A percentile compares a stretch with the other conserved stretches of the same genome.
These are phyloP conservation scores for Starmerella asiatica DNA, from an alignment of 805 yeast genomes.

Conservation along the genomic window DNA sequence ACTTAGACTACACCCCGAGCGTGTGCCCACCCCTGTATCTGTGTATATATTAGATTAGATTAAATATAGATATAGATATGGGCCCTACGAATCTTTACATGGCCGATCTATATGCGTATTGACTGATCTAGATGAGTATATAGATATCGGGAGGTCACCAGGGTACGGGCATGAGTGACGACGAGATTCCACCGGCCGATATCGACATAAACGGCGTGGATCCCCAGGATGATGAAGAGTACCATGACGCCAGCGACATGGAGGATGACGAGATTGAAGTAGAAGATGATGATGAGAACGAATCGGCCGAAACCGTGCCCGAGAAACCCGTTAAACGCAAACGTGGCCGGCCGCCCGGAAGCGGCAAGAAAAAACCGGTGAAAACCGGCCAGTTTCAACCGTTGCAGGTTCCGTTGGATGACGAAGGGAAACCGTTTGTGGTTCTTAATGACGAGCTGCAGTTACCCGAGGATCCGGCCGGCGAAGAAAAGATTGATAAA, in stretches of 20 bases:
- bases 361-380: conserved; percentile 14
- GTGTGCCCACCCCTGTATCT: too few relatives aligned
- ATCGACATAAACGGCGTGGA: conserved; percentile 3
- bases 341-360: conserved; percentile 23
- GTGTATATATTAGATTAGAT: too few relatives aligned
- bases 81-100: too few relatives aligned
- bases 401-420: conserved; percentile 37
- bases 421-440: conserved; percentile 51
- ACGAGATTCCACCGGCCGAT: neutral
- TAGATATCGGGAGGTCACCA: neutral
- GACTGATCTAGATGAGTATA: neutral
- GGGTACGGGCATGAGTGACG: neutral
- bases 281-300: conserved; percentile 8
- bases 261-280: conserved; percentile 6
- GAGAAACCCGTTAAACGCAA: conserved; percentile 17
- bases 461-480: conserved; percentile 62
- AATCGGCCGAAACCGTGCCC: conserved; percentile 5
- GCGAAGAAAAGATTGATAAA: conserved; percentile 56
- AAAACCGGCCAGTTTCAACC: conserved; percentile 16
- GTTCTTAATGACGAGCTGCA: conserved; percentile 66
- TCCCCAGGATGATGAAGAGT: conserved; percentile 12
- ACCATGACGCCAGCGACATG: conserved; percentile 6
- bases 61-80: too few relatives aligned
- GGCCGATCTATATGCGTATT: too few relatives aligned
- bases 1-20: too few relatives aligned